Conservation (phyloP, 352 stramenopile species). For the Globisporangium polare region DNA sequence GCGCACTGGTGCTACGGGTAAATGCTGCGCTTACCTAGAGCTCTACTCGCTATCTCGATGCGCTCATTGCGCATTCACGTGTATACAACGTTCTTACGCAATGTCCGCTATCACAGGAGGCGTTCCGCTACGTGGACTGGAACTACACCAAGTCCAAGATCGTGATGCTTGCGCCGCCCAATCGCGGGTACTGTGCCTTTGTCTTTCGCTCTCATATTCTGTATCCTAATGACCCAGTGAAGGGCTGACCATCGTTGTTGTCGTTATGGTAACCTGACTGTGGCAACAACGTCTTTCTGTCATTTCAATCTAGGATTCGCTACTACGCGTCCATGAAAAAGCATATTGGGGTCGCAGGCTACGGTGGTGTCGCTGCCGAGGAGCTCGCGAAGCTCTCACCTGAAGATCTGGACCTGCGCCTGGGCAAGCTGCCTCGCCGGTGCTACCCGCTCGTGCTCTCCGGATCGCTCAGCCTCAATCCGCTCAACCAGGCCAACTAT, state of each 20-base stretch:
- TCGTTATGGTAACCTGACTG: neutral
- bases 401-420: slow-evolving; percentile 40
- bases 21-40: neutral
- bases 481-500: slow-evolving; percentile 72
- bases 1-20: slow-evolving; percentile 59
- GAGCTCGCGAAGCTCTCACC: slow-evolving; percentile 41
- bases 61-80: neutral
- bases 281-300: too few relatives aligned
- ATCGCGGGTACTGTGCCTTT: slow-evolving; percentile 44
- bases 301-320: slow-evolving; percentile 27
- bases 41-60: neutral
- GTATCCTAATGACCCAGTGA: neutral
- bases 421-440: slow-evolving; percentile 60
- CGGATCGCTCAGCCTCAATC: slow-evolving; percentile 65
- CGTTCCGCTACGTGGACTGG: slow-evolving; percentile 68
- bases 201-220: neutral
- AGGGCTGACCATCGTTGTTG: neutral
- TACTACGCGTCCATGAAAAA: slow-evolving; percentile 65
- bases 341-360: slow-evolving; percentile 44
- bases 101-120: slow-evolving; percentile 35
- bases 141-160: slow-evolving; percentile 68
- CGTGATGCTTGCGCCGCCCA: slow-evolving; percentile 69
- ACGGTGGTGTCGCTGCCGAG: slow-evolving; percentile 54
- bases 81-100: neutral
- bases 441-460: slow-evolving; percentile 62